Evolutionary conservation across 176 grass and related monocot species (phyloP).

Genomic region (Oryza officinalis): DNA sequence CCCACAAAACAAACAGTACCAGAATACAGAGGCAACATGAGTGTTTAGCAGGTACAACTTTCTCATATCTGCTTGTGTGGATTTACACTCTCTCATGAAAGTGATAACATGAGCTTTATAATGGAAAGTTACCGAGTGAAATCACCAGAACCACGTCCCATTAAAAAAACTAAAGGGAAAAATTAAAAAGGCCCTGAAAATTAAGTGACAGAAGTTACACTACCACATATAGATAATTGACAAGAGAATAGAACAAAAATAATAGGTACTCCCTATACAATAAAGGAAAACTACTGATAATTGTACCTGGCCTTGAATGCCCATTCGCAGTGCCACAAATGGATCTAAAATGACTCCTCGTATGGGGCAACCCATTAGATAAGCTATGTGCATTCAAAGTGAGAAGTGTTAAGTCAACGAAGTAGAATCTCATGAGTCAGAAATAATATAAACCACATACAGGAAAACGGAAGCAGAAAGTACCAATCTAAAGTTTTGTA

Average conservation of each 20-base stretch:
- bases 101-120: too few species aligned
- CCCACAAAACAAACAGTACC: not conserved
- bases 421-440: constrained; percentile 9
- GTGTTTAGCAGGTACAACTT: not conserved
- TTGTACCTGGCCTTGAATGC: constrained; percentile 90
- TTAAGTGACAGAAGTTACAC: constrained; percentile 26
- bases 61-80: too few species aligned
- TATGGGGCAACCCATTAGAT: constrained; percentile 96
- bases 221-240: not conserved
- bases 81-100: too few species aligned
- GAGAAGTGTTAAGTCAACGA: constrained; percentile 4
- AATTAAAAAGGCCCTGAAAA: not conserved
- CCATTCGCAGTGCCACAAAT: constrained; percentile 89
- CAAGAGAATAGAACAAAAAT: not conserved
- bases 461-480: constrained; percentile 6
- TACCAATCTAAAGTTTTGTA: not conserved
- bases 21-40: not conserved
- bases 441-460: not conserved
- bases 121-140: too few species aligned
- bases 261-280: not conserved
- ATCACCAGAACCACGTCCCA: not conserved
- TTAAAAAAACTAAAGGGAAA: not conserved
- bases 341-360: constrained; percentile 95
- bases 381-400: constrained; percentile 55
- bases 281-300: not conserved